Evolutionary conservation across 345 rosid species (phyloP).

Genomic region (Melaleuca quinquenervia): DNA sequence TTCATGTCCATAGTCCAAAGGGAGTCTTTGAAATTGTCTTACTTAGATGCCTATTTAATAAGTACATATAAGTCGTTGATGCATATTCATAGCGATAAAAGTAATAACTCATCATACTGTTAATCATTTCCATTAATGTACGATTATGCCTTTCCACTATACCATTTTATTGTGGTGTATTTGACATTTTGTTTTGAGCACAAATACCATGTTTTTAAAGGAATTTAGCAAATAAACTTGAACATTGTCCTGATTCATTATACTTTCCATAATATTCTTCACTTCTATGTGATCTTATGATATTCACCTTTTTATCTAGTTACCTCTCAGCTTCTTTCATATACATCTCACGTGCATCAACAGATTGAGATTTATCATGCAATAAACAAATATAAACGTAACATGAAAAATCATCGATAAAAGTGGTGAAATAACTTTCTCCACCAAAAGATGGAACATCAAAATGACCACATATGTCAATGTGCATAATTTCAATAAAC

Average conservation of each 20-base stretch:
- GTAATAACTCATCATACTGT: background rate
- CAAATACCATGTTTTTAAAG: background rate
- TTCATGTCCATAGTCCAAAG: background rate
- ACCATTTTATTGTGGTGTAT: background rate
- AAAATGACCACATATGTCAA: background rate
- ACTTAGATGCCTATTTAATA: background rate
- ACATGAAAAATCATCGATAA: slow-evolving; percentile 6
- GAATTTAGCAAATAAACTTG: background rate
- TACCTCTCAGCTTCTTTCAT: background rate
- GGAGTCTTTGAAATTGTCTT: background rate
- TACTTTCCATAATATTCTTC: background rate
- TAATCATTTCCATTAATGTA: background rate
- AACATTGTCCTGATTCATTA: background rate
- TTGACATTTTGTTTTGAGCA: background rate
- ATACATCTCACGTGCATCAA: background rate
- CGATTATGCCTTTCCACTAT: background rate
- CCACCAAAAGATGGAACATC: background rate
- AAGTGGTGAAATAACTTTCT: background rate
- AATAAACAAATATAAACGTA: slow-evolving; percentile 3
- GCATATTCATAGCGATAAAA: background rate
- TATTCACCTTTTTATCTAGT: background rate
- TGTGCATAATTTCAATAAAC: background rate
- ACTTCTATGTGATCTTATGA: background rate
- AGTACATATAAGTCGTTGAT: background rate
- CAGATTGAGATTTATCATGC: background rate